Conservation (phyloP, 2,329 filamentous ascomycete genomes). For the Cladosporium colombiae region DNA sequence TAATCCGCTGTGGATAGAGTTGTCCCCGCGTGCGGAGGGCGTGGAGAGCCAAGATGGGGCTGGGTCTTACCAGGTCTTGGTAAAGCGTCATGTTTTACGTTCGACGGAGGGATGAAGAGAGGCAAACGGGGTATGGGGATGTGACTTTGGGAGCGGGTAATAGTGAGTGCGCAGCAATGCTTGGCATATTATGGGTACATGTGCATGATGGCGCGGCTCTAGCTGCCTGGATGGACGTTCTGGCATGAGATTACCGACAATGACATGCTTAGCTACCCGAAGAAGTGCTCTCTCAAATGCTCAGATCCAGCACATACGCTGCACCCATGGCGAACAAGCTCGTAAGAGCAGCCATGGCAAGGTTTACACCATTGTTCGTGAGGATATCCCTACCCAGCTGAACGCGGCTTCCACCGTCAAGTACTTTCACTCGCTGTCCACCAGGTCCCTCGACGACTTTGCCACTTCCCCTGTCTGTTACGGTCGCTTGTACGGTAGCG, state of each 20-base stretch:
- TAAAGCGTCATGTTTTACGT: neutral
- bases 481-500: slow-evolving; percentile 79
- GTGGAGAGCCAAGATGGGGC: slow-evolving; percentile 16
- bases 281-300: neutral
- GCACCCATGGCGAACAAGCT: slow-evolving; percentile 74
- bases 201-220: slow-evolving; percentile 2
- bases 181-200: slow-evolving; percentile 3
- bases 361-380: slow-evolving; percentile 95
- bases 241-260: neutral
- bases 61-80: slow-evolving; percentile 3
- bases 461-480: slow-evolving; percentile 78
- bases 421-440: slow-evolving; percentile 52
- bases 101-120: neutral
- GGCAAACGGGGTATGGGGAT: neutral
- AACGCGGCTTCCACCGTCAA: slow-evolving; percentile 40
- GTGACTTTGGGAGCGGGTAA: neutral
- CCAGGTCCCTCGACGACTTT: slow-evolving; percentile 81
- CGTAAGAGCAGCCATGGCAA: slow-evolving; percentile 83
- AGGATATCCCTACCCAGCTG: slow-evolving; percentile 72
- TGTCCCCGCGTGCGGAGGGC: slow-evolving; percentile 18
- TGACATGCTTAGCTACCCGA: neutral
- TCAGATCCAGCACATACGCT: slow-evolving; percentile 34
- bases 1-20: slow-evolving; percentile 10
- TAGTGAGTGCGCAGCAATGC: neutral
- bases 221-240: neutral